These are phyloP conservation scores for Aspergillus novoparasiticus DNA, from an alignment of 2,329 filamentous ascomycete species.

Conservation along the genomic window DNA sequence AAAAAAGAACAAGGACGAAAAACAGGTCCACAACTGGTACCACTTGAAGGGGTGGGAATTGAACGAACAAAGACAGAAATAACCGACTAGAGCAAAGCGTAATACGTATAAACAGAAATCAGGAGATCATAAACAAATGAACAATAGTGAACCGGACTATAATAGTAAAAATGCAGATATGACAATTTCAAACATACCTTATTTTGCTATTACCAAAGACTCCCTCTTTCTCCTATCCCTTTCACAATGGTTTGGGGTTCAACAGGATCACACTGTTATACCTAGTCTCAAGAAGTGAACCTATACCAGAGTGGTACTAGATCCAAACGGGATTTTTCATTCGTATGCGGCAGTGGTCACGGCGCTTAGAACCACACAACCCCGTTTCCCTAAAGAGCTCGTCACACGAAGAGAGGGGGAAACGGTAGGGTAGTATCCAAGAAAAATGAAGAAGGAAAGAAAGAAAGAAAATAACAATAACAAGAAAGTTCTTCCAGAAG, in stretches of 20 bases:
- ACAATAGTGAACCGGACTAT: neutral
- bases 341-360: slow-evolving; percentile 10
- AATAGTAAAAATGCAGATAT: neutral
- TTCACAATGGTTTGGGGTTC: neutral
- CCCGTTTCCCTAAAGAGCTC: neutral
- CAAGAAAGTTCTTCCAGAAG: slow-evolving; percentile 21
- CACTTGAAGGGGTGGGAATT: slow-evolving; percentile 1
- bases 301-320: slow-evolving; percentile 17
- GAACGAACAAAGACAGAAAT: slow-evolving; percentile 1
- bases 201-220: neutral
- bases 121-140: neutral
- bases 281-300: slow-evolving; percentile 2
- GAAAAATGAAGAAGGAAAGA: neutral
- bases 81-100: neutral
- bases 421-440: neutral
- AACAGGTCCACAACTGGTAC: slow-evolving; percentile 16
- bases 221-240: neutral
- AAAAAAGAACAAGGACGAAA: slow-evolving; percentile 5
- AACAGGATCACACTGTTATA: neutral
- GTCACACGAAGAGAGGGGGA: neutral
- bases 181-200: slow-evolving; percentile 5
- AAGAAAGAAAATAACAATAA: neutral
- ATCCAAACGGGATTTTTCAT: slow-evolving; percentile 16
- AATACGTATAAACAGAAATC: neutral
- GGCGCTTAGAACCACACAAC: neutral